Base-by-base conservation (phyloP, 2,329 filamentous ascomycete genomes). In the Neonectria magnoliae region DNA sequence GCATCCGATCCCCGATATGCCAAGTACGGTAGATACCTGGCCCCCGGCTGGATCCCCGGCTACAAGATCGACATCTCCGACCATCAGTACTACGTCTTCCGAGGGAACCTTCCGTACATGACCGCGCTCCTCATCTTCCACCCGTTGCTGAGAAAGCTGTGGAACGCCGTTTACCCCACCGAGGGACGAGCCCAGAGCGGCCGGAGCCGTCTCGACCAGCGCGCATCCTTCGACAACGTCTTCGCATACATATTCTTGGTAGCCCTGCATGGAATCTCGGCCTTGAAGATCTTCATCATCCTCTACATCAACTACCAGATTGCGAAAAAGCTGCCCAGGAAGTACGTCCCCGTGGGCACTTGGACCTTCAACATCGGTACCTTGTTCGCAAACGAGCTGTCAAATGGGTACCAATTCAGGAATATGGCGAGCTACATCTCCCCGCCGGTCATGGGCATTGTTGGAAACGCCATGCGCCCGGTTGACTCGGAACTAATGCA, bases 1-100 rank as follows among this genome's bases (percentile, higher is more conserved):
- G 94, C 91, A 64, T 90, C 89, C 38, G 91, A 98, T 76, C 92
- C 93, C 5, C 90, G 92, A 70, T 99, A 96, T 76, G 77, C 85
- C 63, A 92, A 90, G 71, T 98, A 90, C 76, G 85, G 91, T 66
- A 82, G 83, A 64, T 83, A 90, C 42, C 86, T 99, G 16, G 90
- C 89, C 2, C 85, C 89, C 9, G 97, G 96, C 71, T 99, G 96
- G 96, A 92, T 99, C 62, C 92, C 91, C 8, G 95, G 95, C 27
- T 91, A 95, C 64, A 93, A 93, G 85, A 93, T 98, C 67, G 96
- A 99, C 81, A 90, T 94, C 68, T 96, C 94, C 42, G 96, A 99
- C 80, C 80, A 87, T 33, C 96, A 99, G 79, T 99, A 98, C 80
- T 83, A 86, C 63, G 90, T 88, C 41, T 98, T 99, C 76, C 90